Conservation (phyloP, 345 rosid genomes). For the Raphanus raphanistrum region DNA sequence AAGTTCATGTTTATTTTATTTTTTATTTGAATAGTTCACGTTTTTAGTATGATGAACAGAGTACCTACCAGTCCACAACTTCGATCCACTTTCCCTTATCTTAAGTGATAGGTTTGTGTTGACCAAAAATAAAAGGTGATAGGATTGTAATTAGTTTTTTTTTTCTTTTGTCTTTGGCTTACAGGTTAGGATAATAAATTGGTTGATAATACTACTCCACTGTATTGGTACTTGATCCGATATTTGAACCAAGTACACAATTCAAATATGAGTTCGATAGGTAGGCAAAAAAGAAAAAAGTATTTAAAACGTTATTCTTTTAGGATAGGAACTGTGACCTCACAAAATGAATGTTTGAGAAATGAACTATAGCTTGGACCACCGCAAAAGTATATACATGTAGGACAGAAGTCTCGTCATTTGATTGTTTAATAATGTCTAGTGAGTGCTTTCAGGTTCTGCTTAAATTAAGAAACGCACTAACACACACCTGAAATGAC, state of each 20-base stretch:
- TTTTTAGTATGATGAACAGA: conserved; percentile 19
- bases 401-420: background rate
- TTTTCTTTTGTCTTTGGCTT: no score
- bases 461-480: background rate
- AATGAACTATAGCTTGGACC: background rate
- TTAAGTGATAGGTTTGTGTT: no score
- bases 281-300: background rate
- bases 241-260: no score
- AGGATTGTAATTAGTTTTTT: no score
- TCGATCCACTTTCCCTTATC: background rate
- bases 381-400: background rate
- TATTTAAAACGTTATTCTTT: background rate
- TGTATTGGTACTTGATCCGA: no score
- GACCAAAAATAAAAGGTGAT: no score
- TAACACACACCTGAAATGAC: background rate
- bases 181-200: no score
- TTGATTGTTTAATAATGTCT: background rate
- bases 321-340: background rate
- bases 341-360: background rate
- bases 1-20: background rate
- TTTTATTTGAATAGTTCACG: conserved; percentile 25
- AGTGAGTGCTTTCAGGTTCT: background rate
- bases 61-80: conserved; percentile 5
- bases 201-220: no score
- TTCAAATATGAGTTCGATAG: no score